Evolutionary conservation across 768 basidiomycete species (phyloP).

Genomic region (Mycena vulgaris): DNA sequence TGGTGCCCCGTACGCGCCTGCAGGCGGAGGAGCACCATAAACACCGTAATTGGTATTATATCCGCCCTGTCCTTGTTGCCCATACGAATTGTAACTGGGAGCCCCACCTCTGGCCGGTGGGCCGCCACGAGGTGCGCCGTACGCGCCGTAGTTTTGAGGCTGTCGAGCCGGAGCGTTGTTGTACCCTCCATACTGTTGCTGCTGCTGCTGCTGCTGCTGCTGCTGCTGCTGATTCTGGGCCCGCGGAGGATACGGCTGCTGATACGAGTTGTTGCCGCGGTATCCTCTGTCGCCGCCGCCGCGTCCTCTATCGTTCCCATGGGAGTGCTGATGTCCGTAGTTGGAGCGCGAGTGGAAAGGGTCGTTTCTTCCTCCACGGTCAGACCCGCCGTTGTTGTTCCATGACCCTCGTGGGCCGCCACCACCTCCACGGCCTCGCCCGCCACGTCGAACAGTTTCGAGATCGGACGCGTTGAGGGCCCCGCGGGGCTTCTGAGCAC

Average conservation of each 20-base stretch:
- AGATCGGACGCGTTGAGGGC: constrained; percentile 80
- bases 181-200: constrained; percentile 53
- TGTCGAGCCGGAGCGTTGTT: constrained; percentile 37
- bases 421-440: constrained; percentile 61
- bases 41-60: constrained; percentile 50
- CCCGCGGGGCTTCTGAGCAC: constrained; percentile 71
- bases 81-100: constrained; percentile 40
- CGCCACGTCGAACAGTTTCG: constrained; percentile 75
- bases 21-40: constrained; percentile 50
- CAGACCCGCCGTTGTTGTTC: constrained; percentile 47
- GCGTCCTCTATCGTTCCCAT: constrained; percentile 47
- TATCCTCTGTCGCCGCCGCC: constrained; percentile 47
- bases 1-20: constrained; percentile 47
- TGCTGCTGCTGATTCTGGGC: constrained; percentile 27
- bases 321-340: constrained; percentile 50
- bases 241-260: constrained; percentile 53
- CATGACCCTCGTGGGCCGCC: constrained; percentile 61
- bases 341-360: constrained; percentile 63
- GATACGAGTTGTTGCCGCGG: constrained; percentile 53
- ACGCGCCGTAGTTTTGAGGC: constrained; percentile 47
- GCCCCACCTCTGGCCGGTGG: constrained; percentile 45
- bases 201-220: constrained; percentile 32
- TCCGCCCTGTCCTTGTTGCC: constrained; percentile 36
- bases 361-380: constrained; percentile 58
- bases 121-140: constrained; percentile 44